These are phyloP conservation scores for Macrophomina tecta DNA, from an alignment of 2,329 filamentous ascomycete species.

Conservation along the genomic window DNA sequence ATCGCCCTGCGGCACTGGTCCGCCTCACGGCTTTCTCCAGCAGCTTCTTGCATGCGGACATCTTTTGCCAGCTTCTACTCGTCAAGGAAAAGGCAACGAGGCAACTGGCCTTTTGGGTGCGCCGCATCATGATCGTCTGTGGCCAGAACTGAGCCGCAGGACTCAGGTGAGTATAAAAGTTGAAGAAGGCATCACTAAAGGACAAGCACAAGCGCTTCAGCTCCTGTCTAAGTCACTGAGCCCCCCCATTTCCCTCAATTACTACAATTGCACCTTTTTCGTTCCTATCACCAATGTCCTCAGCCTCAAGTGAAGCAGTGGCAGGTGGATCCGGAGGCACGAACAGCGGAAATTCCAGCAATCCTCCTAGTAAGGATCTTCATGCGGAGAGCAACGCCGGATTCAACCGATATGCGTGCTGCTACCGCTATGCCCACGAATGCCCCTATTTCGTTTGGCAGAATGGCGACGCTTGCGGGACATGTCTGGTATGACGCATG, in stretches of 20 bases:
- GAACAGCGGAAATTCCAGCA: background rate
- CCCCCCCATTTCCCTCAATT: background rate
- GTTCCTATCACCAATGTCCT: background rate
- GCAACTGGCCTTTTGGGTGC: background rate
- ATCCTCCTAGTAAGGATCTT: too few relatives aligned
- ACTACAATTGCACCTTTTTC: too few relatives aligned
- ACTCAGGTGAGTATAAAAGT: background rate
- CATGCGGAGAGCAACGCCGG: background rate
- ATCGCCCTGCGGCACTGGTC: background rate
- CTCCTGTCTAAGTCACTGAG: too few relatives aligned
- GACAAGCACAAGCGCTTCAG: too few relatives aligned
- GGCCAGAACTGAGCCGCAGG: background rate
- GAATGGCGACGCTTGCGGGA: constrained; percentile 1
- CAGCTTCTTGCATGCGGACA: background rate
- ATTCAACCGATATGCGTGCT: background rate
- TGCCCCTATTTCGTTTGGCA: background rate
- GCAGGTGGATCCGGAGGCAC: background rate
- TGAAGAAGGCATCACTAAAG: background rate
- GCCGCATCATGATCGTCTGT: background rate
- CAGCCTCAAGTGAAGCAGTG: background rate
- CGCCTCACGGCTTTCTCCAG: background rate
- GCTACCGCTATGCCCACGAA: background rate
- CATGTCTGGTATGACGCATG: background rate
- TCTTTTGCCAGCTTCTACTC: background rate
- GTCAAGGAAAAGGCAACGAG: background rate